These are phyloP conservation scores for Gomphus bonarii DNA, from an alignment of 1,284 basidiomycete species.

Conservation along the genomic window DNA sequence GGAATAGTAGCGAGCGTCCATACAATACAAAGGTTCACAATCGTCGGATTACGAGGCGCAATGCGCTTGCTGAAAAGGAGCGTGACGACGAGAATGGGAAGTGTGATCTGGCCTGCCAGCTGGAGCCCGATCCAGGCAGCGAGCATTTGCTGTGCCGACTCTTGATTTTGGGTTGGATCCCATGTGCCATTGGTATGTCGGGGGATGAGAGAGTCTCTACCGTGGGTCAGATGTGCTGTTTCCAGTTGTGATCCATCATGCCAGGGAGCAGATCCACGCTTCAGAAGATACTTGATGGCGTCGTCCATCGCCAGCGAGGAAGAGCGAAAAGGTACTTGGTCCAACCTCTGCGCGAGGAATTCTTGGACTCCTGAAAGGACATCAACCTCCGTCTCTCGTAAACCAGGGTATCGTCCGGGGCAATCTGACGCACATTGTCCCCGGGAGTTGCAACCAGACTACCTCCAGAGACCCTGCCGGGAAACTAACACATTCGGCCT, in stretches of 20 bases:
- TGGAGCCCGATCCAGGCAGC: conserved; percentile 5
- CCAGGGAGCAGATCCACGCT: background rate
- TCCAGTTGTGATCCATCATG: background rate
- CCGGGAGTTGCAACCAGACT: too few relatives aligned
- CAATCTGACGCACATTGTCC: too few relatives aligned
- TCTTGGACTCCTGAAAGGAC: too few relatives aligned
- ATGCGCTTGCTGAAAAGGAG: conserved; percentile 32
- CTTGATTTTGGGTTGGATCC: too few relatives aligned
- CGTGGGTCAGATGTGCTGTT: too few relatives aligned
- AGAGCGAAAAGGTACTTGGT: too few relatives aligned
- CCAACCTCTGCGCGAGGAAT: too few relatives aligned
- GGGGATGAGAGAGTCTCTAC: background rate
- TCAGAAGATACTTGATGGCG: background rate
- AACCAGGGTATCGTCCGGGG: too few relatives aligned
- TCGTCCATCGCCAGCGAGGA: background rate
- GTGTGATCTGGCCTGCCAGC: conserved; percentile 33
- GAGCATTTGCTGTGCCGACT: background rate
- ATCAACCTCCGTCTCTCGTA: too few relatives aligned
- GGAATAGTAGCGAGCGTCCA: conserved; percentile 7
- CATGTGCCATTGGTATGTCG: too few relatives aligned
- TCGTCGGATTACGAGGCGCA: conserved; percentile 7
- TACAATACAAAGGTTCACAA: conserved; percentile 6
- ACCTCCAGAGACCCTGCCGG: too few relatives aligned
- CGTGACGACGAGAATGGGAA: conserved; percentile 39
- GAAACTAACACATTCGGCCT: too few relatives aligned